These are phyloP conservation scores for Amorphotheca resinae DNA, from an alignment of 495 filamentous ascomycete species.

Conservation along the genomic window DNA sequence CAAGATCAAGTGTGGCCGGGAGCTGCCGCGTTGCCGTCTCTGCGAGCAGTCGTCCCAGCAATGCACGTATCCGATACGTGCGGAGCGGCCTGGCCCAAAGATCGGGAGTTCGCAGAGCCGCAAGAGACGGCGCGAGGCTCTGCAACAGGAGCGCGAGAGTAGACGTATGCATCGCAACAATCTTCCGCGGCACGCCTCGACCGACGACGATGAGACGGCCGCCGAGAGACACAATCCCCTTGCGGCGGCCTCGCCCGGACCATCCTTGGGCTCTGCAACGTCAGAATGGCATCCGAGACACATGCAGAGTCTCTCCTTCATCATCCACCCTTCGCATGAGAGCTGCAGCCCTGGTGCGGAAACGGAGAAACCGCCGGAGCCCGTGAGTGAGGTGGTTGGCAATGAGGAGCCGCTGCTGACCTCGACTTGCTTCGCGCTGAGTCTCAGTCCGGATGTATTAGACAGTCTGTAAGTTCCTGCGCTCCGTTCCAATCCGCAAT, in stretches of 20 bases:
- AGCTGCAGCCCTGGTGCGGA: too few relatives aligned
- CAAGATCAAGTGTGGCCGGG: too few relatives aligned
- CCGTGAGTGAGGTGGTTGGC: too few relatives aligned
- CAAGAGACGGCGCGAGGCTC: not conserved
- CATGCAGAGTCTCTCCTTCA: slow-evolving; percentile 4
- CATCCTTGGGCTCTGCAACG: too few relatives aligned
- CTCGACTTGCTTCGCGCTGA: not conserved
- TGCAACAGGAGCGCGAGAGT: too few relatives aligned
- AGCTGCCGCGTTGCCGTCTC: not conserved
- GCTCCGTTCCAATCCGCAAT: not conserved
- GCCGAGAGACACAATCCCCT: too few relatives aligned
- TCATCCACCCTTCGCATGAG: slow-evolving; percentile 8
- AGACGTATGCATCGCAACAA: too few relatives aligned
- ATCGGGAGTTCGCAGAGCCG: not conserved
- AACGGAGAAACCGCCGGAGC: too few relatives aligned
- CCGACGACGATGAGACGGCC: too few relatives aligned
- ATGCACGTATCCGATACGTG: not conserved
- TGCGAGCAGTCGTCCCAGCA: not conserved
- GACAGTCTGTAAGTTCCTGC: not conserved
- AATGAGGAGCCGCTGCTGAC: not conserved
- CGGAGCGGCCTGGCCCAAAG: slow-evolving; percentile 2
- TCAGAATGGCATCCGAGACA: too few relatives aligned
- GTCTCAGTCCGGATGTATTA: not conserved
- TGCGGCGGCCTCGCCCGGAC: too few relatives aligned
- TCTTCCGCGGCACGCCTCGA: too few relatives aligned